These are phyloP conservation scores for Pleurotus platypus DNA, from an alignment of 768 basidiomycete genomes.

Conservation along the genomic window DNA sequence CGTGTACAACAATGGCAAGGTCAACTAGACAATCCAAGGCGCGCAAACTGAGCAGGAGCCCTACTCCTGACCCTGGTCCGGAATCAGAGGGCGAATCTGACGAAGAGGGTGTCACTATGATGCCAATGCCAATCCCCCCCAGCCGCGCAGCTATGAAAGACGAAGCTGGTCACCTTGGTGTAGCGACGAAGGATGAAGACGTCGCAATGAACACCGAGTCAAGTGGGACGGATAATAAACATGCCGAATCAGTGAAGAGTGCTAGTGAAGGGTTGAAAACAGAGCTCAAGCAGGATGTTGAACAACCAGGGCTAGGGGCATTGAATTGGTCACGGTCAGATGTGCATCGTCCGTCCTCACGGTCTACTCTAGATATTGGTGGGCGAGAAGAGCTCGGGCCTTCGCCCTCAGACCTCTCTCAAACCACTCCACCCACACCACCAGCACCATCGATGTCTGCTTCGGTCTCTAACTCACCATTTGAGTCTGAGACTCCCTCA, in stretches of 20 bases:
- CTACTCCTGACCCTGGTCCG: slow-evolving; percentile 7
- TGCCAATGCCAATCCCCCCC: background rate
- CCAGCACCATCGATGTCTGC: slow-evolving; percentile 26
- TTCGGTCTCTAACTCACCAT: slow-evolving; percentile 27
- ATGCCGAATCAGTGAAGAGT: background rate
- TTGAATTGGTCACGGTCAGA: background rate
- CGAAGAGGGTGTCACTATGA: background rate
- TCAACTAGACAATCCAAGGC: background rate
- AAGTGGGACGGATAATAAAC: background rate
- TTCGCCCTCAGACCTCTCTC: background rate
- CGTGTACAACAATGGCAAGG: background rate
- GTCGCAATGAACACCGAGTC: background rate
- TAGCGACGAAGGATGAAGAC: background rate
- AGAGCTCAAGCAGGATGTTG: background rate
- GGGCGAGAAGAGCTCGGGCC: background rate
- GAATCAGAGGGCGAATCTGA: slow-evolving; percentile 5
- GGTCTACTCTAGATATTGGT: background rate
- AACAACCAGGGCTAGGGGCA: background rate
- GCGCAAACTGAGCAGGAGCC: slow-evolving; percentile 1
- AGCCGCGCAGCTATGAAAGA: background rate
- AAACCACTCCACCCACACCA: slow-evolving; percentile 11
- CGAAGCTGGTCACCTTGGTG: background rate
- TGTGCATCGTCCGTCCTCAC: background rate
- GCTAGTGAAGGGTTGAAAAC: background rate
- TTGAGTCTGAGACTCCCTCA: slow-evolving; percentile 36